phyloP scores from a whole-genome alignment of 495 filamentous ascomycete species.

The Talaromyces liani region DNA sequence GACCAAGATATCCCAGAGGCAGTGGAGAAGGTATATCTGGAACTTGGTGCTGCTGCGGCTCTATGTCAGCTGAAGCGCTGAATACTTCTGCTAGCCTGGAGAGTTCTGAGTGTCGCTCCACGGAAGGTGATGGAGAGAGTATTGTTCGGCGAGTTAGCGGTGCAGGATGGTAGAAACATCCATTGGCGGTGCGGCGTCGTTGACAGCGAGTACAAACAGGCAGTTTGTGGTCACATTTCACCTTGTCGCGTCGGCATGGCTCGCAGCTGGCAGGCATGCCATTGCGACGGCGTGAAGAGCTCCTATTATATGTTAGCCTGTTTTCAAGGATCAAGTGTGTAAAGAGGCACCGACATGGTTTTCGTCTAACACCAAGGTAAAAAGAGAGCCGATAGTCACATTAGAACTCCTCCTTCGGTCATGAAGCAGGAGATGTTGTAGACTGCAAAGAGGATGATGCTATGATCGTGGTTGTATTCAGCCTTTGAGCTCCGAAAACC shows the following conservation, averaged over 20 bases:
- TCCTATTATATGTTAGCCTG: neutral
- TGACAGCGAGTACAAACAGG: neutral
- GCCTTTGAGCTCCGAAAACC: no score
- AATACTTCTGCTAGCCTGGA: neutral
- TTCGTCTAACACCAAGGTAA: no score
- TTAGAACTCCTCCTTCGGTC: no score
- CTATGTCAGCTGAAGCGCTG: no score
- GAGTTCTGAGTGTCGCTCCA: no score
- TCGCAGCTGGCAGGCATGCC: neutral
- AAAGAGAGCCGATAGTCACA: no score
- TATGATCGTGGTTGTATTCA: no score
- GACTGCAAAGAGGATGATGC: no score
- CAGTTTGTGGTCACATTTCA: neutral
- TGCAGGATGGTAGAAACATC: neutral
- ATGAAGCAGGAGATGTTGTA: no score
- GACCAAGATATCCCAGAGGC: neutral
- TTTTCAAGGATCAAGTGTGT: no score
- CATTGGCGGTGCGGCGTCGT: neutral
- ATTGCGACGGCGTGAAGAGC: neutral
- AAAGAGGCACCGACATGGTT: no score
- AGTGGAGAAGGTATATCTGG: neutral
- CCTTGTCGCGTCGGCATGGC: neutral
- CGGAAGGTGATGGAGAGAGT: neutral
- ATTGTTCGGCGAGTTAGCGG: neutral
- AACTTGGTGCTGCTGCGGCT: neutral